Evolutionary conservation across 2,329 filamentous ascomycete genomes (phyloP).

Genomic region (Sphaerostilbella broomeana): DNA sequence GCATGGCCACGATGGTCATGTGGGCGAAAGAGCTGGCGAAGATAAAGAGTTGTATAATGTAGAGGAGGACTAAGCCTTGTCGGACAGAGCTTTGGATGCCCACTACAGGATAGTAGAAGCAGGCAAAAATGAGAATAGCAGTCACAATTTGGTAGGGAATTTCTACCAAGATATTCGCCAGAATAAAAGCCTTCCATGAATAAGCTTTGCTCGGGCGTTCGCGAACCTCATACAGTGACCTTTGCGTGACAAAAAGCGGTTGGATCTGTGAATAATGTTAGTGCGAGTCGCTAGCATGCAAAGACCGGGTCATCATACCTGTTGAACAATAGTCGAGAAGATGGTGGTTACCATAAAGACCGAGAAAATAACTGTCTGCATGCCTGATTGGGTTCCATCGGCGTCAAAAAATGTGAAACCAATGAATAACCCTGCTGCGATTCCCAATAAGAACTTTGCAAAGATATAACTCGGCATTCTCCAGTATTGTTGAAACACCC

Average conservation of each 20-base stretch:
- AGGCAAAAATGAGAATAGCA: conserved; percentile 55
- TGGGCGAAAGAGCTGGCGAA: conserved; percentile 68
- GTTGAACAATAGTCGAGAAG: conserved; percentile 63
- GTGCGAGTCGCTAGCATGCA: conserved; percentile 29
- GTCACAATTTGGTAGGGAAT: conserved; percentile 63
- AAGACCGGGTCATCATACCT: conserved; percentile 27
- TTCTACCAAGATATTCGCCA: conserved; percentile 66
- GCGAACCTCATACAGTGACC: conserved; percentile 68
- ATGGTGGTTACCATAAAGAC: conserved; percentile 73
- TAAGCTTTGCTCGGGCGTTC: conserved; percentile 70
- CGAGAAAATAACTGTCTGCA: conserved; percentile 67
- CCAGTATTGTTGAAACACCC: conserved; percentile 81
- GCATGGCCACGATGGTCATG: conserved; percentile 65
- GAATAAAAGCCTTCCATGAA: conserved; percentile 67
- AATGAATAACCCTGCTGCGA: conserved; percentile 61
- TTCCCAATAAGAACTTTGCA: conserved; percentile 58
- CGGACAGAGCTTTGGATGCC: conserved; percentile 45
- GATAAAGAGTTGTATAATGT: conserved; percentile 59
- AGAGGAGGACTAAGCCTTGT: conserved; percentile 59
- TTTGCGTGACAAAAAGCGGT: conserved; percentile 69
- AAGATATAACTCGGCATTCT: conserved; percentile 72
- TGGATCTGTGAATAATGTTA: conserved; percentile 45
- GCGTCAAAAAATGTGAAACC: conserved; percentile 63
- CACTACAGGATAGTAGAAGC: conserved; percentile 62
- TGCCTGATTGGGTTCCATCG: conserved; percentile 54